A percentile compares a stretch with the other conserved stretches of the same genome.
Conservation (phyloP, 768 basidiomycete genomes). For the Imleria badia region DNA sequence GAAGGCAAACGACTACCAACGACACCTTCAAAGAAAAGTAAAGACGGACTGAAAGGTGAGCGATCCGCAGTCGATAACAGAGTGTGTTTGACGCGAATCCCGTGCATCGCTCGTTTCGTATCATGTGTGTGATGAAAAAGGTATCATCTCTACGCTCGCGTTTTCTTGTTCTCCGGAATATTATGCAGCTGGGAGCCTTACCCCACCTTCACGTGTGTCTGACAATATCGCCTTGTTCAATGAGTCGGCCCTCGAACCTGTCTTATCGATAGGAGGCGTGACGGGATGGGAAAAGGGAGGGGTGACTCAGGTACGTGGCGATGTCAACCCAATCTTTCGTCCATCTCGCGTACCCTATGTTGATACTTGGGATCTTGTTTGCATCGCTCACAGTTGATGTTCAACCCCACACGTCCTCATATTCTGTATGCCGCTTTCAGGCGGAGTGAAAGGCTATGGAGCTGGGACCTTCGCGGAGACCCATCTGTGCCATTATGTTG, state of each 20-base stretch:
- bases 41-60: conserved; percentile 84
- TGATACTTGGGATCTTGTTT: background rate
- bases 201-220: conserved; percentile 41
- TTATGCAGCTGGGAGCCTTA: conserved; percentile 80
- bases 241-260: conserved; percentile 54
- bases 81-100: background rate
- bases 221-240: conserved; percentile 67
- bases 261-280: conserved; percentile 65
- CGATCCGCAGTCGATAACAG: background rate
- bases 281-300: conserved; percentile 32
- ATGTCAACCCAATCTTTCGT: background rate
- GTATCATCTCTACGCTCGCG: conserved; percentile 82
- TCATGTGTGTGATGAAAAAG: conserved; percentile 37
- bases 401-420: conserved; percentile 71
- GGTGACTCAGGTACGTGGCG: conserved; percentile 49
- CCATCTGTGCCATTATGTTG: conserved; percentile 41
- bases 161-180: conserved; percentile 67
- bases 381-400: conserved; percentile 53
- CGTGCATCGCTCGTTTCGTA: background rate
- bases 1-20: conserved; percentile 69
- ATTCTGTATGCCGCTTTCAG: conserved; percentile 81
- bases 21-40: conserved; percentile 72
- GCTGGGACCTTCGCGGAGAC: conserved; percentile 78
- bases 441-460: conserved; percentile 53
- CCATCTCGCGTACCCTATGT: background rate